Conservation (phyloP, 352 stramenopile species). For the Pythium rishiriense region DNA sequence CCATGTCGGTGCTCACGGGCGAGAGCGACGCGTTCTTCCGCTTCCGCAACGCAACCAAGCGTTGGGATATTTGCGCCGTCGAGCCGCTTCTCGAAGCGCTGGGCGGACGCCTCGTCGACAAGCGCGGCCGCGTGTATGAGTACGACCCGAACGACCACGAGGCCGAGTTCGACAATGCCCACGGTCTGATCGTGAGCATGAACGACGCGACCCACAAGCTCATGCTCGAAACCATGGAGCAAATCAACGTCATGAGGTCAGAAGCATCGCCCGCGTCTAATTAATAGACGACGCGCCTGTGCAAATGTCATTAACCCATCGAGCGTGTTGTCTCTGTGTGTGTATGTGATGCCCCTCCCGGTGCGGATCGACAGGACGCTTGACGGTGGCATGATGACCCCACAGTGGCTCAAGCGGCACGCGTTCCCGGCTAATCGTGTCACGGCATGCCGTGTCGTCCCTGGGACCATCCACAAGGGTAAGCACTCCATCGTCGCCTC, state of each 20-base stretch:
- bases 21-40: slow-evolving; percentile 68
- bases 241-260: slow-evolving; percentile 60
- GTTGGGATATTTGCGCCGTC: slow-evolving; percentile 79
- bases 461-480: slow-evolving; percentile 40
- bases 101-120: slow-evolving; percentile 58
- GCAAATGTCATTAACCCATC: neutral
- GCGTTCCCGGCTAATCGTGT: slow-evolving; percentile 24
- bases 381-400: slow-evolving; percentile 43
- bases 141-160: slow-evolving; percentile 55
- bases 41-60: slow-evolving; percentile 68
- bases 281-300: slow-evolving; percentile 16
- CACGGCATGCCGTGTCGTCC: slow-evolving; percentile 28
- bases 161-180: slow-evolving; percentile 61
- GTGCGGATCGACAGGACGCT: slow-evolving; percentile 40
- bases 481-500: slow-evolving; percentile 57
- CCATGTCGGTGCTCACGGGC: slow-evolving; percentile 62
- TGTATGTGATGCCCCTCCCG: too few species aligned
- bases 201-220: slow-evolving; percentile 35
- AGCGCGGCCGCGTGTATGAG: slow-evolving; percentile 54
- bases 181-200: slow-evolving; percentile 55
- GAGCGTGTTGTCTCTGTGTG: slow-evolving; percentile 13
- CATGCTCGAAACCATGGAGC: slow-evolving; percentile 45
- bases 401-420: slow-evolving; percentile 48
- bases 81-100: slow-evolving; percentile 64
- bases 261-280: slow-evolving; percentile 33